Percentiles rank a stretch among this genome's conserved stretches.
These are phyloP conservation scores for Euphorbia celastroides DNA, from an alignment of 441 rosid genomes.

Conservation along the genomic window DNA sequence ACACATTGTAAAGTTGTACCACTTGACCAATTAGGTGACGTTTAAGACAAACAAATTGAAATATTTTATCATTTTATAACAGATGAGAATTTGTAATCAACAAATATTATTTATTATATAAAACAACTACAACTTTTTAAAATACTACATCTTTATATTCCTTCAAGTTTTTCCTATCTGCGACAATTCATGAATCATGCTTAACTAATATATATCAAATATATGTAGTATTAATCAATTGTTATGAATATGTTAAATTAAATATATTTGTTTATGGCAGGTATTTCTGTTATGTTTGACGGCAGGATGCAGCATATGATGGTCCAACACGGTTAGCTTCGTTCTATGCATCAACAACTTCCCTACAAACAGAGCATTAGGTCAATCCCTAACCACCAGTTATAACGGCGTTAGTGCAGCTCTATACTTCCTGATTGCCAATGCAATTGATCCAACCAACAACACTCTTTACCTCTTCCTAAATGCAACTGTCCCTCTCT, in stretches of 20 bases:
- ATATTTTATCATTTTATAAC: background rate
- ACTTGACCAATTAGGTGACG: too few species aligned
- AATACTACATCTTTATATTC: too few species aligned
- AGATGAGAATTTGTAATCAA: too few species aligned
- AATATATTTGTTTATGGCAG: too few species aligned
- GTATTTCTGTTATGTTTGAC: conserved; percentile 54
- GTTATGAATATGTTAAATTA: too few species aligned
- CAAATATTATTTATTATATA: too few species aligned
- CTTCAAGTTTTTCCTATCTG: too few species aligned
- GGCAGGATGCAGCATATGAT: conserved; percentile 78
- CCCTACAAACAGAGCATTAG: conserved; percentile 47
- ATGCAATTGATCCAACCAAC: conserved; percentile 36
- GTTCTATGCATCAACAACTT: conserved; percentile 74
- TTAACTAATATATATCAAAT: background rate
- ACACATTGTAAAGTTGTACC: too few species aligned
- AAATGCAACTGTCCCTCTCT: conserved; percentile 57
- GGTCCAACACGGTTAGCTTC: conserved; percentile 86
- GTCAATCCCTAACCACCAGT: conserved; percentile 68
- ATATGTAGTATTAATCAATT: too few species aligned
- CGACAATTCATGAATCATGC: too few species aligned
- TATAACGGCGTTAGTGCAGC: conserved; percentile 77
- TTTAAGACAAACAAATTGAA: background rate
- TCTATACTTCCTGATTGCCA: conserved; percentile 56
- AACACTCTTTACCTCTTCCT: conserved; percentile 53
- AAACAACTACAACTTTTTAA: too few species aligned